Conservation (phyloP, 345 rosid genomes). For the Salix udensis region DNA sequence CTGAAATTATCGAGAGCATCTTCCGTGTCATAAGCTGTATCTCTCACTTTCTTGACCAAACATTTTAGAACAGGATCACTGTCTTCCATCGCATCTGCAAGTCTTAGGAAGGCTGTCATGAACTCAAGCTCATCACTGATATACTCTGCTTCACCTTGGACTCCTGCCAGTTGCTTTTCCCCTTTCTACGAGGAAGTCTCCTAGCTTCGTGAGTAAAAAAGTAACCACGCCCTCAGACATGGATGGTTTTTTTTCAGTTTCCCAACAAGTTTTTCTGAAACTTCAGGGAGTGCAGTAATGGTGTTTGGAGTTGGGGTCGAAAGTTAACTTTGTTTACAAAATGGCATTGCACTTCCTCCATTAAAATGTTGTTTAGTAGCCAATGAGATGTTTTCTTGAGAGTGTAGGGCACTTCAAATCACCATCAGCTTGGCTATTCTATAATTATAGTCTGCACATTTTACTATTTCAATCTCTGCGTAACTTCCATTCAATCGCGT, state of each 20-base stretch:
- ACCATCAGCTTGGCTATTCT: background rate
- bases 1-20: conserved; percentile 34
- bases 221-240: conserved; percentile 32
- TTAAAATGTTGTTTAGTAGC: background rate
- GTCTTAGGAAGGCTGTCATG: conserved; percentile 28
- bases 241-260: background rate
- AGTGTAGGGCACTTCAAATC: background rate
- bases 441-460: background rate
- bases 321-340: background rate
- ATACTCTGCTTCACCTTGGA: conserved; percentile 16
- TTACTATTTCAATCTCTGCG: background rate
- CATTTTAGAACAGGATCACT: conserved; percentile 11
- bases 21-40: conserved; percentile 20
- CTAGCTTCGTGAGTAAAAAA: conserved; percentile 25
- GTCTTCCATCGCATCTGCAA: conserved; percentile 23
- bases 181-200: conserved; percentile 20
- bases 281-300: too few relatives aligned
- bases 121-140: conserved; percentile 24
- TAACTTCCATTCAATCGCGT: background rate
- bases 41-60: conserved; percentile 27
- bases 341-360: background rate
- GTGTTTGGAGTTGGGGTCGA: background rate
- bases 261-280: background rate
- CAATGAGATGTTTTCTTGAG: background rate
- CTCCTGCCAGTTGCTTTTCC: conserved; percentile 10